phyloP scores from a whole-genome alignment of 352 stramenopile genomes.

The Aphanomyces euteiches region DNA sequence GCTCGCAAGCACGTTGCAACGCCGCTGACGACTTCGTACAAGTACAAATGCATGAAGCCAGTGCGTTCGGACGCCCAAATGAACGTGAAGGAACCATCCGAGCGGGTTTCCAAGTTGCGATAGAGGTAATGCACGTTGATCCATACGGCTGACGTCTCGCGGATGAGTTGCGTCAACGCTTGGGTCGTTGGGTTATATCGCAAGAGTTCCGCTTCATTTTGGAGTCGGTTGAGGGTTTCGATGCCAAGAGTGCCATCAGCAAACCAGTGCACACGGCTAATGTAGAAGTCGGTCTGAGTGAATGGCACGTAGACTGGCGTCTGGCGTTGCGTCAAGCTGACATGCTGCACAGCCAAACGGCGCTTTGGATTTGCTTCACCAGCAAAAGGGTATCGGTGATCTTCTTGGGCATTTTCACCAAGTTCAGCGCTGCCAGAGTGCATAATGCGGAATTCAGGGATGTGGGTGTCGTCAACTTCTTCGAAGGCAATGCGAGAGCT shows the following conservation, averaged over 20 bases:
- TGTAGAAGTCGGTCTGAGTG: constrained; percentile 77
- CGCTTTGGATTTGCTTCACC: constrained; percentile 89
- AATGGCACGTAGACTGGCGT: constrained; percentile 79
- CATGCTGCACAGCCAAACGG: constrained; percentile 64
- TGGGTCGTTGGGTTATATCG: constrained; percentile 79
- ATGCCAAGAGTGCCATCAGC: constrained; percentile 90
- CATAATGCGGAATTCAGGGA: constrained; percentile 94
- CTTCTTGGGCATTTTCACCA: constrained; percentile 57
- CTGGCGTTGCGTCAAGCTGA: constrained; percentile 34
- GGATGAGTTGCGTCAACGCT: constrained; percentile 65
- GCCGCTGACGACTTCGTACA: constrained; percentile 87
- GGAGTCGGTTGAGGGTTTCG: constrained; percentile 81
- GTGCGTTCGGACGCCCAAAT: constrained; percentile 92
- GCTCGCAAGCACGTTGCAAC: constrained; percentile 44
- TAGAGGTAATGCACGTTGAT: constrained; percentile 95
- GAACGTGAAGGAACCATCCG: constrained; percentile 89
- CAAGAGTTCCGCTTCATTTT: constrained; percentile 66
- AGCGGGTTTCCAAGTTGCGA: constrained; percentile 73
- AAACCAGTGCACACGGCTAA: constrained; percentile 93
- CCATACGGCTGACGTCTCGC: constrained; percentile 90
- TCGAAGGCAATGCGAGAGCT: constrained; percentile 84
- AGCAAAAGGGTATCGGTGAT: constrained; percentile 91
- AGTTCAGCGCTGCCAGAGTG: constrained; percentile 84
- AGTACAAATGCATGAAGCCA: constrained; percentile 95
- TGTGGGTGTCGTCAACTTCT: constrained; percentile 90